Evolutionary conservation across 345 rosid species (phyloP).

Genomic region (Citrus mangshanensis): DNA sequence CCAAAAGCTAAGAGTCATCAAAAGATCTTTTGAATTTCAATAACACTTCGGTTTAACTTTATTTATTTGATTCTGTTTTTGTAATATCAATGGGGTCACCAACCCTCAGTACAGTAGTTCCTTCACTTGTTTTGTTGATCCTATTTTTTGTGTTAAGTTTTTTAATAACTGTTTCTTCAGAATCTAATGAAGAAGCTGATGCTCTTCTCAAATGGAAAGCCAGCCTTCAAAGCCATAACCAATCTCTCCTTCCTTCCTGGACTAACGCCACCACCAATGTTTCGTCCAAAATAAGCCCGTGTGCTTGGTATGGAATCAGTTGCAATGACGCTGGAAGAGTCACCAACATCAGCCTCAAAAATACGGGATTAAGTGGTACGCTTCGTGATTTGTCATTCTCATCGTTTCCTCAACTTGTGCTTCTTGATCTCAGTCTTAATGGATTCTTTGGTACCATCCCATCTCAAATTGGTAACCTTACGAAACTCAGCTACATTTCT

Average conservation of each 20-base stretch:
- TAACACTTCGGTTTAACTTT: too few species aligned
- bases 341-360: background rate
- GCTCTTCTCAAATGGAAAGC: constrained; percentile 26
- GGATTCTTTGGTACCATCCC: background rate
- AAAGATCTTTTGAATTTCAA: too few species aligned
- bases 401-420: background rate
- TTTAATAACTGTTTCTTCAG: background rate
- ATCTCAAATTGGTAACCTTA: background rate
- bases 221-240: constrained; percentile 19
- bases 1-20: too few species aligned
- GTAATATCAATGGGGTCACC: too few species aligned
- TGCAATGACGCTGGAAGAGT: background rate
- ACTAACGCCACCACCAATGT: too few species aligned
- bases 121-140: too few species aligned
- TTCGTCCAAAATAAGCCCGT: background rate
- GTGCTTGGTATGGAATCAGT: background rate
- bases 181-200: constrained; percentile 4
- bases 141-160: background rate
- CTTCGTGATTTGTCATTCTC: background rate
- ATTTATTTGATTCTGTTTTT: too few species aligned
- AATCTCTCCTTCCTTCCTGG: constrained; percentile 5
- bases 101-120: too few species aligned
- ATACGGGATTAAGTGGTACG: background rate
- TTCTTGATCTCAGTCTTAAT: background rate
- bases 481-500: background rate